A percentile compares a stretch with the other conserved stretches of the same genome.
Conservation (phyloP, 768 basidiomycete genomes). For the Rhodocollybia butyracea region DNA sequence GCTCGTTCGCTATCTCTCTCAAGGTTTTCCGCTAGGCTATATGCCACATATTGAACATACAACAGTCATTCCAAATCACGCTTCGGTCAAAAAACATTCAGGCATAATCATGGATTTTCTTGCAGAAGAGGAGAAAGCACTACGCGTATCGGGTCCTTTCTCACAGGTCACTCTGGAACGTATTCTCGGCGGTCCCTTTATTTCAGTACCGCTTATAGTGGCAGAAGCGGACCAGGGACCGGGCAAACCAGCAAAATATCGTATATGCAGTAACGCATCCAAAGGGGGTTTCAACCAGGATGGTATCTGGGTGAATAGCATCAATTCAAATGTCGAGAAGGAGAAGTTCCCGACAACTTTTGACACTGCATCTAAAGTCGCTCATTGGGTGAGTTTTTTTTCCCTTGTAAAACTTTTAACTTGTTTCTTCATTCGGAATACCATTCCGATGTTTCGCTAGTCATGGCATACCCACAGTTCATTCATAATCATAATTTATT, state of each 20-base stretch:
- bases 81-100: too few species aligned
- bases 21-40: conserved; percentile 1
- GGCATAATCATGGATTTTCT: too few species aligned
- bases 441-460: too few species aligned
- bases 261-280: conserved; percentile 11
- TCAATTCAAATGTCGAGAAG: conserved; percentile 8
- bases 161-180: too few species aligned
- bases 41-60: conserved; percentile 7
- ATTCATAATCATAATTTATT: too few species aligned
- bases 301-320: not conserved
- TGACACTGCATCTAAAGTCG: conserved; percentile 7
- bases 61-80: conserved; percentile 18
- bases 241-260: conserved; percentile 7
- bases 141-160: conserved; percentile 13
- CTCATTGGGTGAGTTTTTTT: not conserved
- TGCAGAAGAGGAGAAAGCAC: conserved; percentile 5
- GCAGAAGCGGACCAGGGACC: too few species aligned
- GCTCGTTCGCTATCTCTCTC: not conserved
- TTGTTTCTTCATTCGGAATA: too few species aligned
- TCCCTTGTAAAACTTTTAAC: too few species aligned
- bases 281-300: not conserved
- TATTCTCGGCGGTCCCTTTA: too few species aligned
- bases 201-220: too few species aligned
- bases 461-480: too few species aligned
- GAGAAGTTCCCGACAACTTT: conserved; percentile 3